Evolutionary conservation across 2,329 filamentous ascomycete genomes (phyloP).

Genomic region (Westerdykella ornata): DNA sequence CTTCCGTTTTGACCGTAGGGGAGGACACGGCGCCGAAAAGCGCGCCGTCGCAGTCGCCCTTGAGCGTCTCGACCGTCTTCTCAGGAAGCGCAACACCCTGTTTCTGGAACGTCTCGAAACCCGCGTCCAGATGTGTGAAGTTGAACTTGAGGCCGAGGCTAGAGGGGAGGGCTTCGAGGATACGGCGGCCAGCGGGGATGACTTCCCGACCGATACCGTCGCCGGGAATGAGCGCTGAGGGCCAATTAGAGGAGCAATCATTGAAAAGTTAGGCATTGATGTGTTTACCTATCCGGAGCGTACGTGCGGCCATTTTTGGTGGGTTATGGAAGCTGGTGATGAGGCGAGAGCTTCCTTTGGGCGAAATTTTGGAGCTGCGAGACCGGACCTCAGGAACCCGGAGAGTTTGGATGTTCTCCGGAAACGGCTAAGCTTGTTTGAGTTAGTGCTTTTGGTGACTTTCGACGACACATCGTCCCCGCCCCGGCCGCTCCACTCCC

Average conservation of each 20-base stretch:
- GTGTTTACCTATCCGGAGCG: slow-evolving; percentile 17
- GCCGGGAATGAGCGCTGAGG: slow-evolving; percentile 85
- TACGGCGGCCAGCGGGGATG: slow-evolving; percentile 82
- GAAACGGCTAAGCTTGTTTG: too few species aligned
- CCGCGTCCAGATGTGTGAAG: slow-evolving; percentile 87
- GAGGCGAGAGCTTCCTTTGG: background rate
- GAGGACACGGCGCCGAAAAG: slow-evolving; percentile 50
- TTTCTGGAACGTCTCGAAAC: slow-evolving; percentile 87
- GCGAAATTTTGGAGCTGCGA: slow-evolving; percentile 9
- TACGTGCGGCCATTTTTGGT: slow-evolving; percentile 25
- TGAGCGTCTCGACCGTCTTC: slow-evolving; percentile 80
- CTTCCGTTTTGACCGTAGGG: slow-evolving; percentile 79
- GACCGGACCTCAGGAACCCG: background rate
- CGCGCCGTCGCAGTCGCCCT: slow-evolving; percentile 31
- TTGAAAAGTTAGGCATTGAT: background rate
- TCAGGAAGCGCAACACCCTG: slow-evolving; percentile 85
- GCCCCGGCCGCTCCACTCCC: too few species aligned
- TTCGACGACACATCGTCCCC: too few species aligned
- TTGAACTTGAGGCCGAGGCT: slow-evolving; percentile 89
- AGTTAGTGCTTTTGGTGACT: too few species aligned
- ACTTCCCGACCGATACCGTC: slow-evolving; percentile 98
- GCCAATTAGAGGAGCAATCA: background rate
- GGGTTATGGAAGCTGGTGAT: slow-evolving; percentile 3
- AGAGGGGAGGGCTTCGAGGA: slow-evolving; percentile 88
- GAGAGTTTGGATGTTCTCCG: slow-evolving; percentile 1